These are phyloP conservation scores for Parathielavia hyrcaniae DNA, from an alignment of 495 filamentous ascomycete genomes.

Conservation along the genomic window DNA sequence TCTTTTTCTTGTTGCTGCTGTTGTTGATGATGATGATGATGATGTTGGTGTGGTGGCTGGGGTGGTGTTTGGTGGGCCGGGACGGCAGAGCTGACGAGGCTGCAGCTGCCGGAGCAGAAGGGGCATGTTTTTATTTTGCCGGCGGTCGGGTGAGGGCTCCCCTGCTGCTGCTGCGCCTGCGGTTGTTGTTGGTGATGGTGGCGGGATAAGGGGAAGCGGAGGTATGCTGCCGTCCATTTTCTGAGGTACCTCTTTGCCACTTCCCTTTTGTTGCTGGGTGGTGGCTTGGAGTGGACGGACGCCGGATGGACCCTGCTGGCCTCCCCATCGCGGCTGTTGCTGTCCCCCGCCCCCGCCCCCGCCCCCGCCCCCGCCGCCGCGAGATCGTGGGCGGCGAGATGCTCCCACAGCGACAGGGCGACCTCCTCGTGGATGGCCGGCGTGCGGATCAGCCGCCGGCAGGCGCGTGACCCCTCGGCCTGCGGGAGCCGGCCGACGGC, in stretches of 20 bases:
- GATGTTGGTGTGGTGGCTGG: too few species aligned
- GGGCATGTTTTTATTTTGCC: not conserved
- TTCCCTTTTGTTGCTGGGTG: not conserved
- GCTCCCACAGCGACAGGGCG: conserved; percentile 16
- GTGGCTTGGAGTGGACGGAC: not conserved
- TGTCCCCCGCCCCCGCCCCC: not conserved
- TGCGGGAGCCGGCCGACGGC: conserved; percentile 15
- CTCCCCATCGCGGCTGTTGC: not conserved
- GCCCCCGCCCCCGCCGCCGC: not conserved
- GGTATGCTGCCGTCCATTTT: not conserved
- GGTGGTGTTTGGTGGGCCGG: too few species aligned
- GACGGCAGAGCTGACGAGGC: not conserved
- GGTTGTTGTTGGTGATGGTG: too few species aligned
- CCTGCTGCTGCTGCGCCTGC: too few species aligned
- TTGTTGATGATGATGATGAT: not conserved
- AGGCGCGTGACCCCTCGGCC: conserved; percentile 13
- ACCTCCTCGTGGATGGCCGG: conserved; percentile 25
- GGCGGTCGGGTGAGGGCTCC: too few species aligned
- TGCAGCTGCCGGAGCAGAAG: not conserved
- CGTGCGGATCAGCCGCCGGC: conserved; percentile 17
- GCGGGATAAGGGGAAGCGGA: too few species aligned
- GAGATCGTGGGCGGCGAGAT: conserved; percentile 1
- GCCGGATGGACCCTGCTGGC: not conserved
- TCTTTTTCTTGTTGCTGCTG: not conserved
- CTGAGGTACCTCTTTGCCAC: not conserved